These are phyloP conservation scores for Hexamita inflata DNA, from an alignment of 208 protist genomes.

Conservation along the genomic window DNA sequence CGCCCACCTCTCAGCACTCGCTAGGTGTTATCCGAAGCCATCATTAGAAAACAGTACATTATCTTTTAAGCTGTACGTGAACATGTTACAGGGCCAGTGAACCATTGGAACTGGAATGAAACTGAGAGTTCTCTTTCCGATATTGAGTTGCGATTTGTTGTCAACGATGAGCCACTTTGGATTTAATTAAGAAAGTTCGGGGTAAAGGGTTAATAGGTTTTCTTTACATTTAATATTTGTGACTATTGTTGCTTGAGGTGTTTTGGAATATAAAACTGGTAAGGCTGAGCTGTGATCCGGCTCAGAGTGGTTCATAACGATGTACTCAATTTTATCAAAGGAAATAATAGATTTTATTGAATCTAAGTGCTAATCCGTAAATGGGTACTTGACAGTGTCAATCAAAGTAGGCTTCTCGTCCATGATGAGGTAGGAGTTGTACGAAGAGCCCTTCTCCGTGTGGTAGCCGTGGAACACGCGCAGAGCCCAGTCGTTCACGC, in stretches of 20 bases:
- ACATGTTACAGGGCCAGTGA: not conserved
- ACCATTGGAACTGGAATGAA: constrained; percentile 18
- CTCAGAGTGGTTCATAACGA: constrained; percentile 17
- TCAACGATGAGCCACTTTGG: constrained; percentile 9
- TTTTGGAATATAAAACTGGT: not conserved
- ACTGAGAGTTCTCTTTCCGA: constrained; percentile 18
- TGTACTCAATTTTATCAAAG: constrained; percentile 16
- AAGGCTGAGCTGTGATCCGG: not conserved
- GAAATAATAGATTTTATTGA: not conserved
- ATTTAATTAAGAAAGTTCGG: not conserved
- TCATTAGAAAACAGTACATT: constrained; percentile 26
- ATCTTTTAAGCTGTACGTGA: constrained; percentile 5
- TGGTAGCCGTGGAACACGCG: constrained; percentile 7
- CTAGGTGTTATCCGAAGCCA: constrained; percentile 3
- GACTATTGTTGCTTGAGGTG: not conserved
- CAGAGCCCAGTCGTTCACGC: not conserved
- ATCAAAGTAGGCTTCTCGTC: constrained; percentile 21
- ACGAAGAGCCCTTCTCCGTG: constrained; percentile 9
- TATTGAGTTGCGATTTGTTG: not conserved
- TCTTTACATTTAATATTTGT: constrained; percentile 7
- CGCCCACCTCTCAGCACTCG: not conserved
- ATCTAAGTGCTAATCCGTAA: not conserved
- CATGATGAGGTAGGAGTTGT: constrained; percentile 7
- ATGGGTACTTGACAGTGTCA: constrained; percentile 9
- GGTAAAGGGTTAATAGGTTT: constrained; percentile 13